phyloP scores from a whole-genome alignment of 1,139 yeast species.

The Meyerozyma guilliermondii region DNA sequence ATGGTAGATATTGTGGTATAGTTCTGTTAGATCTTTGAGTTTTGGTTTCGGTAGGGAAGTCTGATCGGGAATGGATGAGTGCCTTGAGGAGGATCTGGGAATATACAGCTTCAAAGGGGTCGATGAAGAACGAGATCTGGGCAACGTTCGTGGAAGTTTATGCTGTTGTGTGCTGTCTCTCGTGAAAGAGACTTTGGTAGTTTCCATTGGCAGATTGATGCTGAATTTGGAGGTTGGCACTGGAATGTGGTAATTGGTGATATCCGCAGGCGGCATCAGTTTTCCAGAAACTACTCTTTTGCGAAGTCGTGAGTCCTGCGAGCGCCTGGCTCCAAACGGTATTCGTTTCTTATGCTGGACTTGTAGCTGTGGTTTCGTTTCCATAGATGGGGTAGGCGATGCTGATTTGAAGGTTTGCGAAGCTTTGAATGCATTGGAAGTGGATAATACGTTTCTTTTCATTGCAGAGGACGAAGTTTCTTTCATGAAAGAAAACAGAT shows the following conservation, averaged over 20 bases:
- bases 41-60: neutral
- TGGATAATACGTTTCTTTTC: slow-evolving; percentile 14
- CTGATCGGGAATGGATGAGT: neutral
- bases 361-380: neutral
- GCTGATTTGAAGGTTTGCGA: neutral
- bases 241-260: slow-evolving; percentile 11
- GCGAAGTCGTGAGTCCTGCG: slow-evolving; percentile 14
- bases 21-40: neutral
- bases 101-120: neutral
- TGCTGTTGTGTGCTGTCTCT: neutral
- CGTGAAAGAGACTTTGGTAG: neutral
- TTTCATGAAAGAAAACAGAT: slow-evolving; percentile 32
- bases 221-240: neutral
- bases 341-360: slow-evolving; percentile 12
- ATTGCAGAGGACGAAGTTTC: slow-evolving; percentile 33
- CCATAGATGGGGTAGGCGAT: slow-evolving; percentile 1
- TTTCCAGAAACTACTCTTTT: slow-evolving; percentile 8
- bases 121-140: neutral
- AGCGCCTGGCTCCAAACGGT: slow-evolving; percentile 14
- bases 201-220: neutral
- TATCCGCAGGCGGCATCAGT: slow-evolving; percentile 12
- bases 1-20: neutral
- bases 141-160: neutral
- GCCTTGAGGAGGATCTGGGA: neutral
- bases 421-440: slow-evolving; percentile 8